These are phyloP conservation scores for Nakaseomyces nivariensis DNA, from an alignment of 1,139 yeast genomes.

Conservation along the genomic window DNA sequence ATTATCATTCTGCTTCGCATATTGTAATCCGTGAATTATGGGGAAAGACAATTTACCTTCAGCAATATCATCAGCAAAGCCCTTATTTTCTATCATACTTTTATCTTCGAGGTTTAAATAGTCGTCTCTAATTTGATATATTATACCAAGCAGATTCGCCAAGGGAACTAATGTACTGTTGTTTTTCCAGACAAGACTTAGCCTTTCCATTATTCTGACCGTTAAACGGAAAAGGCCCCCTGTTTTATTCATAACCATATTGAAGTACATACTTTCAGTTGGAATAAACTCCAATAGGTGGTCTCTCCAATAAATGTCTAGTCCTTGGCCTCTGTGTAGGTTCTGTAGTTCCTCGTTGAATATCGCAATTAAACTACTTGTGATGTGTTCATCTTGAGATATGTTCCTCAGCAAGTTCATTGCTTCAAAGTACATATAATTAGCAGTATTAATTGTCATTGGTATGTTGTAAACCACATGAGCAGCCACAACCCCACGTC, in stretches of 20 bases:
- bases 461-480: slow-evolving; percentile 70
- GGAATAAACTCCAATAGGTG: slow-evolving; percentile 43
- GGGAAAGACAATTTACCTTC: slow-evolving; percentile 89
- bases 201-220: slow-evolving; percentile 48
- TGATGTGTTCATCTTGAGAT: slow-evolving; percentile 7
- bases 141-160: slow-evolving; percentile 69
- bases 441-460: slow-evolving; percentile 72
- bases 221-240: slow-evolving; percentile 80
- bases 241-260: slow-evolving; percentile 81
- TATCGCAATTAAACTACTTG: slow-evolving; percentile 30
- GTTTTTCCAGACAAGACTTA: slow-evolving; percentile 7
- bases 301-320: slow-evolving; percentile 85
- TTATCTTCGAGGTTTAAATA: slow-evolving; percentile 52
- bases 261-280: slow-evolving; percentile 52
- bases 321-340: slow-evolving; percentile 81
- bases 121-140: slow-evolving; percentile 81
- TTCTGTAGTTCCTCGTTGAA: slow-evolving; percentile 65
- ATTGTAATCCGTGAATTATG: slow-evolving; percentile 52
- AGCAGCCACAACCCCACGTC: slow-evolving; percentile 74
- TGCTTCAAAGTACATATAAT: slow-evolving; percentile 71
- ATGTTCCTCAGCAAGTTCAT: slow-evolving; percentile 30
- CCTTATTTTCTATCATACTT: slow-evolving; percentile 55
- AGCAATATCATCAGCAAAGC: slow-evolving; percentile 76
- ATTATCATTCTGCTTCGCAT: slow-evolving; percentile 19
- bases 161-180: slow-evolving; percentile 38